Conservation (phyloP, 345 rosid species). For the Excoecaria agallocha region DNA sequence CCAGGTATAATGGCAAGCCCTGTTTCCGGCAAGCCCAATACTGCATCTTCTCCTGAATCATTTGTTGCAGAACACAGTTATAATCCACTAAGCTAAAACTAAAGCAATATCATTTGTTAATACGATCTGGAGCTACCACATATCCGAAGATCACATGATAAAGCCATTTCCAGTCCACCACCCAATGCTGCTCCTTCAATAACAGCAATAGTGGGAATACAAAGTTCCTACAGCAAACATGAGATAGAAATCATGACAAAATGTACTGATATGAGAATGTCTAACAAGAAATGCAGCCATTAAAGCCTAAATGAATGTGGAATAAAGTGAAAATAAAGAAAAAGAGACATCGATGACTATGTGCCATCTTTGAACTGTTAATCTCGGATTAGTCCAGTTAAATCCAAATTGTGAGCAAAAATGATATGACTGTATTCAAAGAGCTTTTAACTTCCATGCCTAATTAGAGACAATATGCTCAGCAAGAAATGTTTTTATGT, state of each 20-base stretch:
- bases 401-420: not conserved
- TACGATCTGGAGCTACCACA: slow-evolving; percentile 51
- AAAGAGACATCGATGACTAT: not conserved
- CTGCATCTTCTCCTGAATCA: slow-evolving; percentile 68
- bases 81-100: slow-evolving; percentile 1
- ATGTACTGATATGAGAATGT: not conserved
- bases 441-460: not conserved
- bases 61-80: not conserved
- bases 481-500: not conserved
- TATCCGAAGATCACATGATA: slow-evolving; percentile 85
- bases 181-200: slow-evolving; percentile 92
- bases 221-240: slow-evolving; percentile 44
- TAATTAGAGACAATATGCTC: not conserved
- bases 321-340: not conserved
- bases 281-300: not conserved
- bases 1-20: slow-evolving; percentile 97
- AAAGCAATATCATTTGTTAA: slow-evolving; percentile 3
- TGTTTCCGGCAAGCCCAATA: slow-evolving; percentile 88
- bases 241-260: not conserved
- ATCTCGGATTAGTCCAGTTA: not conserved
- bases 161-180: slow-evolving; percentile 98
- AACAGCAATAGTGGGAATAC: slow-evolving; percentile 78
- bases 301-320: not conserved
- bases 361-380: not conserved
- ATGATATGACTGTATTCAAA: not conserved